phyloP scores from a whole-genome alignment of 495 filamentous ascomycete species.

The Neurospora pannonica region DNA sequence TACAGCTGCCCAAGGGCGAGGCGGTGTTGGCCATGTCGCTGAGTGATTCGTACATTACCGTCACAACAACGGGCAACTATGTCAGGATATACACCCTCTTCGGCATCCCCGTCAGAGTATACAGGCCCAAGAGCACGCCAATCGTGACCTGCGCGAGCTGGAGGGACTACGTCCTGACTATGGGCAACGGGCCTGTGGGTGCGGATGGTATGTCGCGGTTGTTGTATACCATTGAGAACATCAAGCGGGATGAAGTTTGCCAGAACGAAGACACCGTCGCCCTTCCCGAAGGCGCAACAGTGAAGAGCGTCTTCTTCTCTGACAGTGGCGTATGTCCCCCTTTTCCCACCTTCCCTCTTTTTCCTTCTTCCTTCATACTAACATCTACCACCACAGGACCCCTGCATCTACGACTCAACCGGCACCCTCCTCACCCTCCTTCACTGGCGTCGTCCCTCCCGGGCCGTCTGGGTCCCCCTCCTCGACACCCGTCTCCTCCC shows the following conservation, averaged over 20 bases:
- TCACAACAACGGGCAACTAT: slow-evolving; percentile 74
- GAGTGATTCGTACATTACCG: slow-evolving; percentile 82
- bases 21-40: slow-evolving; percentile 78
- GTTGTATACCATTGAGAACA: slow-evolving; percentile 82
- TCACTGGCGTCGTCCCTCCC: slow-evolving; percentile 78
- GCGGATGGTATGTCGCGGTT: slow-evolving; percentile 66
- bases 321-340: slow-evolving; percentile 62
- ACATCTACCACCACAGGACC: slow-evolving; percentile 51
- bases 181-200: slow-evolving; percentile 82
- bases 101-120: slow-evolving; percentile 78
- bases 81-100: slow-evolving; percentile 89
- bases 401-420: slow-evolving; percentile 85
- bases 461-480: slow-evolving; percentile 85
- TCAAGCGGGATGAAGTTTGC: slow-evolving; percentile 84
- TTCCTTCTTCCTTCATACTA: too few species aligned
- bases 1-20: slow-evolving; percentile 71
- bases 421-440: slow-evolving; percentile 78
- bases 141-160: slow-evolving; percentile 87
- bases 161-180: slow-evolving; percentile 86
- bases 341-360: too few species aligned
- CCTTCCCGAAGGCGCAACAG: slow-evolving; percentile 55
- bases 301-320: slow-evolving; percentile 84
- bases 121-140: slow-evolving; percentile 79
- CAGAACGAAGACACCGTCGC: slow-evolving; percentile 90
- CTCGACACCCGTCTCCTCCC: slow-evolving; percentile 79